Evolutionary conservation across 352 stramenopile genomes (phyloP).

Genomic region (Peronospora farinosa): DNA sequence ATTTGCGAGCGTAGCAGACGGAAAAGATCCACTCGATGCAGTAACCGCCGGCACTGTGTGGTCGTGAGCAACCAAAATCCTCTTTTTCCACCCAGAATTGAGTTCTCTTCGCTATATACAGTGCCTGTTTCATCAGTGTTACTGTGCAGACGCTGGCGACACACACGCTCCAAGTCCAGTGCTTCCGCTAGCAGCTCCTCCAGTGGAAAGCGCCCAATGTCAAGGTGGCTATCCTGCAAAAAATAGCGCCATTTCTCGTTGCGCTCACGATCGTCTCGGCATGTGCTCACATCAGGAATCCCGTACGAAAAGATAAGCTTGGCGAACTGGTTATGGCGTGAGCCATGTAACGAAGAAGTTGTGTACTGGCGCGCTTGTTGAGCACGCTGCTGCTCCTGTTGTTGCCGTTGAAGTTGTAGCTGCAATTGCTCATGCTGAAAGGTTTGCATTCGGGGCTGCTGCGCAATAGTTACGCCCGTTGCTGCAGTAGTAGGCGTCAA

Average conservation of each 20-base stretch:
- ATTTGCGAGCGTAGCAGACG: constrained; percentile 63
- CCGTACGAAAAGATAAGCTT: constrained; percentile 73
- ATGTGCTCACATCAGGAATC: constrained; percentile 65
- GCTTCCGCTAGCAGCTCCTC: constrained; percentile 49
- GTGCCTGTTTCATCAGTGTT: constrained; percentile 3
- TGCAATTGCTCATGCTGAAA: constrained; percentile 11
- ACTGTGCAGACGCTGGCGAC: constrained; percentile 31
- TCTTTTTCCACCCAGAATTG: constrained; percentile 57
- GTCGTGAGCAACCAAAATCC: constrained; percentile 55
- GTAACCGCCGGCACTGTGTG: constrained; percentile 50
- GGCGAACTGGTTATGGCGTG: constrained; percentile 64
- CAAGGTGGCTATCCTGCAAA: constrained; percentile 44
- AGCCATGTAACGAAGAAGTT: constrained; percentile 16
- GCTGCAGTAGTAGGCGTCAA: constrained; percentile 7
- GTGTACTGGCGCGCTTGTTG: constrained; percentile 17
- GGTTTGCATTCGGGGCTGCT: constrained; percentile 12
- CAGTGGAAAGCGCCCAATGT: constrained; percentile 34
- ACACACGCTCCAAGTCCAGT: constrained; percentile 54
- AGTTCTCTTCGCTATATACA: constrained; percentile 27
- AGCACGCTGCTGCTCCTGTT: constrained; percentile 20
- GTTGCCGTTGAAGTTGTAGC: constrained; percentile 13
- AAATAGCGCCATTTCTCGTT: constrained; percentile 82
- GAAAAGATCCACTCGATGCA: constrained; percentile 81
- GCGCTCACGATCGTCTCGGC: constrained; percentile 37
- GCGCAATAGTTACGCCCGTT: constrained; percentile 9